Evolutionary conservation across 331 rosid species (phyloP).

Genomic region (Malus hybrid): DNA sequence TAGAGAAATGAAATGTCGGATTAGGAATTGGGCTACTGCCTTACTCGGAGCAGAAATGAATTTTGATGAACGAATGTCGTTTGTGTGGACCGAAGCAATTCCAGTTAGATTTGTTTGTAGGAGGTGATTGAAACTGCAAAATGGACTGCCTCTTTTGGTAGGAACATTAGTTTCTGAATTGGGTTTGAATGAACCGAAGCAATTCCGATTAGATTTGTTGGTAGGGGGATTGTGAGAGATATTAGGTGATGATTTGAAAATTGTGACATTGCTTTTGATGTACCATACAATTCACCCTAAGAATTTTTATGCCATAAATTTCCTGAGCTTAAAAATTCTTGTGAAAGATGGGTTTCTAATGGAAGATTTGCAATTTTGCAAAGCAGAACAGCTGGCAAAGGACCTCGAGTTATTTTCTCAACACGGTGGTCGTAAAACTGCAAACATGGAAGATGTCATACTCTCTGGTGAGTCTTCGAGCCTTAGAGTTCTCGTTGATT

Average conservation of each 20-base stretch:
- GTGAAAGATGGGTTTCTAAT: background rate
- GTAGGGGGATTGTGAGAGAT: background rate
- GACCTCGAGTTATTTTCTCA: constrained; percentile 82
- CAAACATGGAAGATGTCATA: constrained; percentile 82
- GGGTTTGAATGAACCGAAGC: background rate
- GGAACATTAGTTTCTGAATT: background rate
- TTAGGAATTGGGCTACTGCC: background rate
- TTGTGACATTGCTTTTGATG: background rate
- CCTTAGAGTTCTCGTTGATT: background rate
- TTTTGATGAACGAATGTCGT: background rate
- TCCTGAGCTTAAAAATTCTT: background rate
- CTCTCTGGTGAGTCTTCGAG: constrained; percentile 55
- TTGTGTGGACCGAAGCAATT: background rate
- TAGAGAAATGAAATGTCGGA: background rate
- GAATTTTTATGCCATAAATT: background rate
- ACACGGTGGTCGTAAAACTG: constrained; percentile 80
- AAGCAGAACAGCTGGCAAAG: constrained; percentile 74
- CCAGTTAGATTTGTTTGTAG: background rate
- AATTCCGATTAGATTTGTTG: background rate
- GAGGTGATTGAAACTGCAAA: background rate
- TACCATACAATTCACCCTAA: background rate
- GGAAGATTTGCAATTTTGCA: constrained; percentile 8
- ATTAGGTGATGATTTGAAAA: background rate
- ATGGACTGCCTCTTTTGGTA: background rate
- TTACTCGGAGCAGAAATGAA: background rate